These are phyloP conservation scores for Nematodospora anomalae DNA, from an alignment of 1,139 yeast species.

Conservation along the genomic window DNA sequence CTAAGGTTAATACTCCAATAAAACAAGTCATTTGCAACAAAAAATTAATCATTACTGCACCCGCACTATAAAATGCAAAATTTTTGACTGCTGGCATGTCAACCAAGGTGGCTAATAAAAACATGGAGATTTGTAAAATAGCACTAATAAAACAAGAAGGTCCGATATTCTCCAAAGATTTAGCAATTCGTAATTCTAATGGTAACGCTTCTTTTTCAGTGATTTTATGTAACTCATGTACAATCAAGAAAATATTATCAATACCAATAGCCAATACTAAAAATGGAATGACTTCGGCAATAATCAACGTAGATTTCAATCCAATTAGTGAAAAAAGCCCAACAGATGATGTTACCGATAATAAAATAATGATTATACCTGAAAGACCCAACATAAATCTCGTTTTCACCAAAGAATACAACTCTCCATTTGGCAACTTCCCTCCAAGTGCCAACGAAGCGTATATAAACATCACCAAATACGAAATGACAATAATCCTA, in stretches of 20 bases:
- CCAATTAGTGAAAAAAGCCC: conserved; percentile 79
- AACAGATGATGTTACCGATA: conserved; percentile 79
- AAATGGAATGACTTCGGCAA: conserved; percentile 97
- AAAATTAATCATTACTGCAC: conserved; percentile 78
- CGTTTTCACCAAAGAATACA: conserved; percentile 49
- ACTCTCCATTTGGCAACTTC: conserved; percentile 29
- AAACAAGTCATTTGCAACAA: conserved; percentile 79
- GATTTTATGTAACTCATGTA: conserved; percentile 69
- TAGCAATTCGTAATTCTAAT: conserved; percentile 54
- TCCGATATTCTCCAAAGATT: conserved; percentile 71
- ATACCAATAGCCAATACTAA: conserved; percentile 91
- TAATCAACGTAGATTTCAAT: conserved; percentile 81
- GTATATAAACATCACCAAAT: conserved; percentile 84
- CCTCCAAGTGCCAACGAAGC: conserved; percentile 84
- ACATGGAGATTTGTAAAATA: conserved; percentile 72
- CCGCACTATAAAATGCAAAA: conserved; percentile 88
- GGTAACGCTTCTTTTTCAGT: conserved; percentile 32
- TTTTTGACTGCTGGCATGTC: conserved; percentile 95
- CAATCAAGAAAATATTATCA: conserved; percentile 84
- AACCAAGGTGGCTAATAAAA: conserved; percentile 75
- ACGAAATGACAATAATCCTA: conserved; percentile 68
- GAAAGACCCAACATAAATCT: conserved; percentile 75
- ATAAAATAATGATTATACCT: conserved; percentile 76
- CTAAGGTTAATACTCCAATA: conserved; percentile 68
- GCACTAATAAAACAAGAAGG: conserved; percentile 86